Base-by-base conservation (phyloP, 139 green algal genomes). In the Pseudopediastrum boryanum region DNA sequence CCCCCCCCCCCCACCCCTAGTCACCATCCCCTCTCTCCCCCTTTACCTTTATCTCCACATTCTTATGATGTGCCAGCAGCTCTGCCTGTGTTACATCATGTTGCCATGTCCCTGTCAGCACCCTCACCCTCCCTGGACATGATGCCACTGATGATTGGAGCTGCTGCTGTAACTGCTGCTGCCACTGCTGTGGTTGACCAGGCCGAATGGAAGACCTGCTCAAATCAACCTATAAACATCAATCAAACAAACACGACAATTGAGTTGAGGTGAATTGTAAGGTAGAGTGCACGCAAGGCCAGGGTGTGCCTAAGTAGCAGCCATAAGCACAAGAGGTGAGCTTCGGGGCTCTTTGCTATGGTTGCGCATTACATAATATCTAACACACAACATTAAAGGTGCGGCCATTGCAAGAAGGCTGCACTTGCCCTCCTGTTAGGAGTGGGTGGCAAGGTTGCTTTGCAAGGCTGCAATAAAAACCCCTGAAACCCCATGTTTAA, bases 41-140 rank as follows among this genome's bases (percentile, higher is more conserved):
- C 41, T 51, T 9, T 38, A 78, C 63, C 36, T 79, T 80, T 38
- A 84, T 76, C 7, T 31, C 21, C 21, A 81, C 62, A n/a, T 81
- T 42, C 23, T 76, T 71, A 31, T 86, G 78, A 44, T 81, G 31
- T 6, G 80, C 80, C 51, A 94, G 75, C 59, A 91, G 35, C 65
- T 80, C 82, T 0, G 78, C 81, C 69, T 97, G 93, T n/a, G 90
- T 85, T 42, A 94, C 44, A 71, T 97, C 93, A 77, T 96, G 92
- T 66, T 88, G 70, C 92, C 92, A 97, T 51, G 80, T 94, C 75
- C 93, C 90, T 4, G 77, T 82, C 43, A 86, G 66, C 35, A 86
- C 71, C n/a, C 10, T 38, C 39, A 87, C 64, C 7, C 35, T 12
- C 0, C 61, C 64, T 2, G 86, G 64, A 35, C 59, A 51, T 27